Conservation (phyloP, 306 rosid genomes). For the Psophocarpus tetragonolobus region DNA sequence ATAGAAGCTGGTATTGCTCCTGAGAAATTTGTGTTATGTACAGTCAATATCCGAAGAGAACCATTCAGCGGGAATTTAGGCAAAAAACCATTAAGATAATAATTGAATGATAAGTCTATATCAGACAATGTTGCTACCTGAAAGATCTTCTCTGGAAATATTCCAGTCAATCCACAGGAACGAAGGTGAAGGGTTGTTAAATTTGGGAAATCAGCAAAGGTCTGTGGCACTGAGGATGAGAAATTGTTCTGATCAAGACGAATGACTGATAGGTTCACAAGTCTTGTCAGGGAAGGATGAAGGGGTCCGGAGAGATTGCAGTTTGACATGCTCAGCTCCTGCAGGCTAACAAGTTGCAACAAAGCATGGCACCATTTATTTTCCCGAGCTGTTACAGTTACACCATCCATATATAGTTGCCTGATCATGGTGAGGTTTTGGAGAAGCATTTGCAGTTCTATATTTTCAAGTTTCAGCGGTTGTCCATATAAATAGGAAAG, state of each 20-base stretch:
- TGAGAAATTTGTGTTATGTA: neutral
- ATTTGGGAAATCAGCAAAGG: conserved; percentile 27
- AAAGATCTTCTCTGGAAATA: conserved; percentile 38
- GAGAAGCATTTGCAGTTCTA: conserved; percentile 15
- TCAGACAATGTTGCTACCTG: neutral
- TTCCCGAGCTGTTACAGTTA: conserved; percentile 38
- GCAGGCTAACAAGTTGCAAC: conserved; percentile 9
- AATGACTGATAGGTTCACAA: conserved; percentile 29
- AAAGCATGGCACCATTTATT: conserved; percentile 50
- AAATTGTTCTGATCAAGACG: conserved; percentile 31
- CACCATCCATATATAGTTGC: conserved; percentile 52
- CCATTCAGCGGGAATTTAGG: conserved; percentile 32
- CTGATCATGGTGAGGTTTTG: conserved; percentile 34
- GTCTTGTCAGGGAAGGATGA: conserved; percentile 21
- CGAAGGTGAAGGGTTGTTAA: conserved; percentile 21
- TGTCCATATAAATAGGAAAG: neutral
- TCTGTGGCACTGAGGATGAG: conserved; percentile 35
- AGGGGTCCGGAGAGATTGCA: conserved; percentile 45
- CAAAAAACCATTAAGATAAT: conserved; percentile 3
- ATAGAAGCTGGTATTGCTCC: conserved; percentile 32
- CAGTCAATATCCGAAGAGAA: neutral
- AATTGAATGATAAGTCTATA: neutral
- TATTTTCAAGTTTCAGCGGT: neutral
- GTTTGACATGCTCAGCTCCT: conserved; percentile 41
- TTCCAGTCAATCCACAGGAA: conserved; percentile 25